Base-by-base conservation (phyloP, 805 yeast species). In the Candida railenensis region DNA sequence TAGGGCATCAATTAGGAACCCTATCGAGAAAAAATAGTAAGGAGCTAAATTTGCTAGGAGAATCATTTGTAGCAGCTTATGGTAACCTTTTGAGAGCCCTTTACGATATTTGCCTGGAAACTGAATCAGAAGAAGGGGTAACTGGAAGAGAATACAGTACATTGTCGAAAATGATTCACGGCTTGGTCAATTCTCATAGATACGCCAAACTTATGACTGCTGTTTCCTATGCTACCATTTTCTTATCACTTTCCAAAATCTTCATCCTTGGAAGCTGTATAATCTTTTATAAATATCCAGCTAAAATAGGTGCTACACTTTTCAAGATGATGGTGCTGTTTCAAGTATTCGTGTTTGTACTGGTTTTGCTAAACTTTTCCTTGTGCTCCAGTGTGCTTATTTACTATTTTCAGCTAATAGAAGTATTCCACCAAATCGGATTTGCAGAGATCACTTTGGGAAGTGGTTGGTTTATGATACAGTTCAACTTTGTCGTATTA, bases 1-100 rank as follows among this genome's bases (percentile, higher is more conserved):
- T 81, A 11, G 82, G 80, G 3, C 62, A 61, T 2, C 80, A 74
- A 50, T 59, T 77, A 36, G 76, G 73, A 8, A 56, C 58, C 21
- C 57, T 73, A 21, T 69, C 81, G 3, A 63, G 65, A 41, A 28
- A 20, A 3, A 5, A 16, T 16, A 56, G 67, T 46, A 67, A 73
- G 4, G 67, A 75, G 50, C 62, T 75, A 3, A 59, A 58, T 2
- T 57, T 55, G 9, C 59, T 74, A 51, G 76, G 78, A 2, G 62
- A 69, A 18, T 65, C 76, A 20, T 64, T 77, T 48, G 72, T 68
- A 12, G 52, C 60, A 9, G 70, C 74, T 1, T 76, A 72, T 20
- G 37, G 21, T 8, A 30, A 11, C 4, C 18, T 40, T 4, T 30
- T 40, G n/a, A 28, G 36, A 11, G 11, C 32, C 11, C n/a, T 39